These are phyloP conservation scores for Scopulariopsis brevicaulis DNA, from an alignment of 2,329 filamentous ascomycete species.

Conservation along the genomic window DNA sequence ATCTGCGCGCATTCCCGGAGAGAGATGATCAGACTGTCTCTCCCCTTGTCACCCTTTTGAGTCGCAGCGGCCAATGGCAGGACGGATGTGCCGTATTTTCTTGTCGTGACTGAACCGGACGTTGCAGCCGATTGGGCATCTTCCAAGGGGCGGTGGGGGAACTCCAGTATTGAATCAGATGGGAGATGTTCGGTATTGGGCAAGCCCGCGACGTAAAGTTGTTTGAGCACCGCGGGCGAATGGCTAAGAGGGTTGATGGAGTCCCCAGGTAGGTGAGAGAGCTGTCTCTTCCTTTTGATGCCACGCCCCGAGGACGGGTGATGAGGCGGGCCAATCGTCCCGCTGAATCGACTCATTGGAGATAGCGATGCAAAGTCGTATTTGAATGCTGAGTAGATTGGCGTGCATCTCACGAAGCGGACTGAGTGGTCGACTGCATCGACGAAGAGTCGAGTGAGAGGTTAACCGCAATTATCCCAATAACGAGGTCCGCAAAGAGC, in stretches of 20 bases:
- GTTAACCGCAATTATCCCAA: too few species aligned
- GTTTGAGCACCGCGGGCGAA: constrained; percentile 30
- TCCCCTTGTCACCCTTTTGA: not conserved
- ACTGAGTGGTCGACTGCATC: too few species aligned
- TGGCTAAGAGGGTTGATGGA: constrained; percentile 39
- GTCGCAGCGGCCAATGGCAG: not conserved
- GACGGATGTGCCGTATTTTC: not conserved
- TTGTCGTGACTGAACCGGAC: not conserved
- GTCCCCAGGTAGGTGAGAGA: not conserved
- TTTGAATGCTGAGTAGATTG: not conserved
- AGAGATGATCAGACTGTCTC: not conserved
- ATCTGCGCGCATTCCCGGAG: not conserved
- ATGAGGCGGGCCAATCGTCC: not conserved
- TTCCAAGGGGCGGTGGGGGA: constrained; percentile 28
- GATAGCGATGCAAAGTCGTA: not conserved
- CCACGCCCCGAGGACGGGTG: not conserved
- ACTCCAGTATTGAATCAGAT: constrained; percentile 20
- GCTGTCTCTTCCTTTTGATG: not conserved
- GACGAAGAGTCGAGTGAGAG: too few species aligned
- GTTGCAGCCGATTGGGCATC: not conserved
- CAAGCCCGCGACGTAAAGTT: constrained; percentile 37
- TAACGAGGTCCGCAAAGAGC: too few species aligned
- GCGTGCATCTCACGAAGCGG: too few species aligned
- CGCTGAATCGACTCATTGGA: not conserved
- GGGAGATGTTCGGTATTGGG: constrained; percentile 28